Evolutionary conservation across 176 grass and related monocot genomes (phyloP), one percentile per base, ranked within the genome.

Genomic region (Melocanna baccifera): DNA sequence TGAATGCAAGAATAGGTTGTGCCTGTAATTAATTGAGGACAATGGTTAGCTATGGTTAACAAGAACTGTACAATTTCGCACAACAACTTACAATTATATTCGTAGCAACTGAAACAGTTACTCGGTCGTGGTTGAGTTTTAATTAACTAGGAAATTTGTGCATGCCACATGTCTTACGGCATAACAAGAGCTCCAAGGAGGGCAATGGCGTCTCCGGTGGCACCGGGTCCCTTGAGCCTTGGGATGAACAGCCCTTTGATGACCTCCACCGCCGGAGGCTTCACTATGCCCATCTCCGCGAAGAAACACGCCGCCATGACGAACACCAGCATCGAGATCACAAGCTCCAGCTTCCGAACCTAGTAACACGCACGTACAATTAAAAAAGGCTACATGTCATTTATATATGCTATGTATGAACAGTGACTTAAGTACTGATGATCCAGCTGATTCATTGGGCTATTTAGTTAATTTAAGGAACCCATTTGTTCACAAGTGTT

Each of bases 1-100:
- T 14, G 96, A 98, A 79, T 98, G 96, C 85, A 98, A 51, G 85
- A 98, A 98, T 53, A 98, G 58, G 78, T 98, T 98, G 83, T 98
- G 96, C 36, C 96, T 98, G 79, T 13, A 83, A 58, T 66, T 37
- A 30, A 22, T 52, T 4, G 22, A 28, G 0, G 40, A 57, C 7
- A 14, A 72, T 14, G 7, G 23, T 53, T 40, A 41, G 2, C 45
- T 47, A 47, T 34, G 4, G 34, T 34, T 34, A 53, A 11, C 5
- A 59, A 7, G 56, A 59, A 11, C 2, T 23, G 7, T 25, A 12
- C n/a, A 59, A 59, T 59, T 59, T 57, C 55, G 8, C n/a, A 1
- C 20, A 59, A 23, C 5, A 3, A 10, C 3, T 23, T 58, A 6
- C 55, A 57, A 9, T 57, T 57, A 58, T n/a, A 23, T 25, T 12